Percentiles rank a stretch among this genome's conserved stretches.
Conservation (phyloP, 2,329 filamentous ascomycete species). For the Aspergillus sp. region DNA sequence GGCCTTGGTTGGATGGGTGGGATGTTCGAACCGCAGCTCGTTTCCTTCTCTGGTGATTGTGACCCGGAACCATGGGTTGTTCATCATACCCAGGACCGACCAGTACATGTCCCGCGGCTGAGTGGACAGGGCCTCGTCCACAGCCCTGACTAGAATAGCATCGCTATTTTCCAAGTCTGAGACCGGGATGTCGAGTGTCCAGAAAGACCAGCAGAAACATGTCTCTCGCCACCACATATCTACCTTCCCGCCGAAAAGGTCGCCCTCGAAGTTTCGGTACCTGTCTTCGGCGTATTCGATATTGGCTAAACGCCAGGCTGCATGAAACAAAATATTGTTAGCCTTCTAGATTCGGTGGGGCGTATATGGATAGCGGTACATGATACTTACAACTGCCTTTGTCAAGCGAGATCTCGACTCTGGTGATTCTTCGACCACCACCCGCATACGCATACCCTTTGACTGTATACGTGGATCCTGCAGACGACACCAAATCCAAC, state of each 20-base stretch:
- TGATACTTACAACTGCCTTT: conserved; percentile 63
- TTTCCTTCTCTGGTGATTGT: conserved; percentile 60
- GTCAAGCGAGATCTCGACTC: conserved; percentile 75
- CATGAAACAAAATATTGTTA: conserved; percentile 6
- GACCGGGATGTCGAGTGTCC: conserved; percentile 61
- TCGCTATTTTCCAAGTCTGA: conserved; percentile 53
- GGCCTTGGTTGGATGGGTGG: conserved; percentile 68
- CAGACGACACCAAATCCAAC: conserved; percentile 43
- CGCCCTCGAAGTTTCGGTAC: conserved; percentile 58
- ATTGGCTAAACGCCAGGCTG: conserved; percentile 63
- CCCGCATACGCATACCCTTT: conserved; percentile 83
- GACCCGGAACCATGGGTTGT: conserved; percentile 87
- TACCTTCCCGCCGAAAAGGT: conserved; percentile 63
- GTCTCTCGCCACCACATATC: conserved; percentile 76
- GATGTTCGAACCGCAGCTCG: conserved; percentile 70
- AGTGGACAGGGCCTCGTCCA: conserved; percentile 81
- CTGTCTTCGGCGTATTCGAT: conserved; percentile 78
- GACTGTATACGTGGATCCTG: conserved; percentile 50
- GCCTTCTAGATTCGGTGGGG: not conserved
- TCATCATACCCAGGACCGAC: conserved; percentile 95
- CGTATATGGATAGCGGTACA: not conserved
- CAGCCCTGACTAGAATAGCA: conserved; percentile 71
- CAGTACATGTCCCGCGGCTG: conserved; percentile 94
- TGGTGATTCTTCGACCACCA: conserved; percentile 71
- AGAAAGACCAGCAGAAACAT: conserved; percentile 89